Base-by-base conservation (phyloP, 2,329 filamentous ascomycete genomes). In the Acrocalymma vagum region DNA sequence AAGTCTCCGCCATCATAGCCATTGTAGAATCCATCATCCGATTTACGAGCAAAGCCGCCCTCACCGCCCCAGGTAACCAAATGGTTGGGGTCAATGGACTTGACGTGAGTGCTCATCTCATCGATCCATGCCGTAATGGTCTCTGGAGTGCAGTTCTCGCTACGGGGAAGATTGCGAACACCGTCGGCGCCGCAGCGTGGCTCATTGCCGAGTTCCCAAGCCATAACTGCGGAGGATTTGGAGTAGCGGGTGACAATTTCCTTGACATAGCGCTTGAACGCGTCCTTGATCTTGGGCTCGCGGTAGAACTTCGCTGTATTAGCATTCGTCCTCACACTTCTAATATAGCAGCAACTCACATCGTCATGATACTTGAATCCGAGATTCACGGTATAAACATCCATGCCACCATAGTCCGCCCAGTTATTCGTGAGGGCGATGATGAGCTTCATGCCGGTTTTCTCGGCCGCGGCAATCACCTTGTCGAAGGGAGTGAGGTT, bases 361-460 rank as follows among this genome's bases (percentile, higher is more conserved):
- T 79, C 76, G 41, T 79, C 76, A 42, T 80, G 78, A 29, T 78
- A 80, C 16, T 65, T 63, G 2, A 76, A 75, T 0, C 78, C 78
- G 0, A 79, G 71, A 42, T 82, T 80, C n/a, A 77, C 70, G 0
- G 79, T 82, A 46, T 81, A 83, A 0, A 81, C 75, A 22, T 81
- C 79, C 77, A 81, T 81, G n/a, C 80, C 79, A 13, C 79, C 79
- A 35, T 82, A 82, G 38, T 82, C 78, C 5, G 78, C 78, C 80
- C 80, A 83, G 36, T 81, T 81, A 64, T 82, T 83, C 0, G 78
- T 81, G 42, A 83, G 55, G 0, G 78, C 71, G 9, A 83, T 65
- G 21, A 83, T 68, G 3, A 83, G 69, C 66, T 82, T 82, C 46
- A 80, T 74, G 30, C 73, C 74, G 1, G 69, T 67, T 24, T 75